Evolutionary conservation across 495 filamentous ascomycete genomes (phyloP), one percentile per base, ranked within the genome.

Genomic region (Bombardia bombarda): DNA sequence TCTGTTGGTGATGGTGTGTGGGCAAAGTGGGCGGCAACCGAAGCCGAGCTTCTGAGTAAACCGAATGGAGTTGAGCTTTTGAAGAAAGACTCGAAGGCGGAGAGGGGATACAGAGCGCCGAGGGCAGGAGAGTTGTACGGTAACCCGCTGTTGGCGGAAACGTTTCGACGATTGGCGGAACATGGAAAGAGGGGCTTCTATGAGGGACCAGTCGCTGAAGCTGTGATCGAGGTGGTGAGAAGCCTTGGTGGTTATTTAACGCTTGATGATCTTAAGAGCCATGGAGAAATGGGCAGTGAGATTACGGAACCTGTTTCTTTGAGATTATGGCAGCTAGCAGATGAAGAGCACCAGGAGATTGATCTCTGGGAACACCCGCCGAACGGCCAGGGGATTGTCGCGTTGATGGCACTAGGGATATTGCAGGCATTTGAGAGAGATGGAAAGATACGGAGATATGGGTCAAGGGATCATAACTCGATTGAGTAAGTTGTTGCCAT

Each of bases 341-440:
- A n/a, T n/a, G n/a, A 13, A 18, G 16, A 26, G 25, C 25, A 14
- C 20, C 21, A 6, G 7, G 52, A 25, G 4, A 13, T 51, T 7
- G 38, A 48, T 13, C 57, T 93, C 2, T 93, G 87, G 87, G 87
- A 93, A 49, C 85, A 89, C 57, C 83, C 87, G 23, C 87, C 87
- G 1, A 92, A 90, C 51, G 86, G 87, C 0, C 87, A 93, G 62
- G 87, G 87, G 1, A 80, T 93, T 30, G 85, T 92, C 0, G 87
- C 87, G 2, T 68, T 90, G 34, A 90, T 90, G 77, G 78, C 87
- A 0, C 65, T 93, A 4, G 87, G 87, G 2, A 86, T 92, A 32
- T 63, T 93, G 13, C 77, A 88, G 56, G 73, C 80, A 48, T 68
- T 93, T 4, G 82, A 89, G 62, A 74, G 76, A 33, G 62, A 61